phyloP scores from a whole-genome alignment of 1,284 basidiomycete species.

The Heterobasidion parviporum region DNA sequence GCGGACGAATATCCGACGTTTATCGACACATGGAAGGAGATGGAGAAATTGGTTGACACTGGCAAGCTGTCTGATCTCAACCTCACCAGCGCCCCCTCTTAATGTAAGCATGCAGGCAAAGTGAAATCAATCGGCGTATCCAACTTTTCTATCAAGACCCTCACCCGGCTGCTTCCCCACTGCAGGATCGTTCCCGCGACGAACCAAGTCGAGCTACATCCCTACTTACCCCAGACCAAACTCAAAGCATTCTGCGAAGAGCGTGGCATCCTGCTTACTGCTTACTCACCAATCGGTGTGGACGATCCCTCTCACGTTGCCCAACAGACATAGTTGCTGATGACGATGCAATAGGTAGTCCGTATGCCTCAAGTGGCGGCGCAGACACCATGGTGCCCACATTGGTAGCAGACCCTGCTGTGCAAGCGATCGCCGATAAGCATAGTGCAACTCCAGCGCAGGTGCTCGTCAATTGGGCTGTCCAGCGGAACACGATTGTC shows the following conservation, averaged over 20 bases:
- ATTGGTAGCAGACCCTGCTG: slow-evolving; percentile 9
- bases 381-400: neutral
- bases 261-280: slow-evolving; percentile 40
- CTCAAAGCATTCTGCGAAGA: slow-evolving; percentile 37
- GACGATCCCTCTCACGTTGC: neutral
- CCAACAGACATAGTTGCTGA: too few species aligned
- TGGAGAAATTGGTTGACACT: slow-evolving; percentile 45
- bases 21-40: slow-evolving; percentile 48
- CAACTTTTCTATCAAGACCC: slow-evolving; percentile 38
- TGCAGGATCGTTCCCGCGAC: slow-evolving; percentile 38
- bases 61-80: slow-evolving; percentile 18
- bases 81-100: neutral
- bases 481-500: slow-evolving; percentile 32
- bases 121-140: slow-evolving; percentile 40
- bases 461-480: slow-evolving; percentile 42
- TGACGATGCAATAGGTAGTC: neutral
- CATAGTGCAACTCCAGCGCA: slow-evolving; percentile 39
- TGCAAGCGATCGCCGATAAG: slow-evolving; percentile 33
- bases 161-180: slow-evolving; percentile 20
- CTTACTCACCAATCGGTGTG: slow-evolving; percentile 44
- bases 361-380: neutral
- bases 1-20: slow-evolving; percentile 39
- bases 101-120: slow-evolving; percentile 21
- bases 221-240: slow-evolving; percentile 33
- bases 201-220: slow-evolving; percentile 45